These are phyloP conservation scores for Acacia melanoxylon DNA, from an alignment of 306 rosid species.

Conservation along the genomic window DNA sequence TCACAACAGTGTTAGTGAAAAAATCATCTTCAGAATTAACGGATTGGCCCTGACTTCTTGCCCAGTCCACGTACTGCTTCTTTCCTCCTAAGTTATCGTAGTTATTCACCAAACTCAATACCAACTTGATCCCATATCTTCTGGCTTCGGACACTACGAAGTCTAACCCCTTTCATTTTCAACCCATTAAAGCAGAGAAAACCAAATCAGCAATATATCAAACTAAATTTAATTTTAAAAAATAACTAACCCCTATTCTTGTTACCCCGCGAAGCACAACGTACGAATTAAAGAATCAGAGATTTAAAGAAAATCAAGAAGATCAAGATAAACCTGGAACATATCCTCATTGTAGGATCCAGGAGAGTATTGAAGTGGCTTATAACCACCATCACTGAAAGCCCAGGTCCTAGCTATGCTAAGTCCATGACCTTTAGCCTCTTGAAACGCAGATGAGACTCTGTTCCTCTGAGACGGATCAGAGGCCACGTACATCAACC, in stretches of 20 bases:
- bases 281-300: background rate
- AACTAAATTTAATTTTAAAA: background rate
- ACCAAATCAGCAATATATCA: background rate
- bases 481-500: conserved; percentile 83
- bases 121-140: conserved; percentile 69
- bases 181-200: conserved; percentile 17
- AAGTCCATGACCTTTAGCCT: conserved; percentile 64
- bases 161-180: conserved; percentile 73
- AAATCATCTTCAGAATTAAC: conserved; percentile 79
- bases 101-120: conserved; percentile 86
- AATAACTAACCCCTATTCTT: background rate
- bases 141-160: conserved; percentile 71
- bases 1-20: conserved; percentile 63
- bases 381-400: conserved; percentile 80
- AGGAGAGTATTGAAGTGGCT: conserved; percentile 76
- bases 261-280: background rate
- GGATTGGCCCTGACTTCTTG: conserved; percentile 73
- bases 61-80: conserved; percentile 95
- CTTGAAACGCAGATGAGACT: conserved; percentile 66
- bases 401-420: conserved; percentile 88
- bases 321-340: conserved; percentile 58
- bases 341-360: conserved; percentile 79
- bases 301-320: background rate
- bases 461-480: conserved; percentile 78
- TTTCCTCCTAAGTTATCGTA: conserved; percentile 77